A percentile compares a stretch with the other conserved stretches of the same genome.
Conservation (phyloP, 164 flowering plant species). For the Stephania cephalantha region DNA sequence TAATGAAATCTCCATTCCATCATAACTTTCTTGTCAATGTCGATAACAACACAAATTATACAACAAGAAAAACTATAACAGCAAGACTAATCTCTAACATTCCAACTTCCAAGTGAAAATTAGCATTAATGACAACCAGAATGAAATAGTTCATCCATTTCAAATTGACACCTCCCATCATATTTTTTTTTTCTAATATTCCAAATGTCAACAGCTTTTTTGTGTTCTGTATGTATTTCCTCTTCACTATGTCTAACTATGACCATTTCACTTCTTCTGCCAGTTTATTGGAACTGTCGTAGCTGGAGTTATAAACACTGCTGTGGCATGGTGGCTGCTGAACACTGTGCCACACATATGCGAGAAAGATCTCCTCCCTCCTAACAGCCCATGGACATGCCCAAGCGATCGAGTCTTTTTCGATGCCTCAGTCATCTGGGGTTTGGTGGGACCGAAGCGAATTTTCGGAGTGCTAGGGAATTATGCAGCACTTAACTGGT, state of each 20-base stretch:
- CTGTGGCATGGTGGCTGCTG: conserved; percentile 23
- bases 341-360: conserved; percentile 16
- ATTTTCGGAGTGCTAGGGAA: conserved; percentile 20
- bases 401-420: conserved; percentile 25
- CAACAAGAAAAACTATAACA: too few species aligned
- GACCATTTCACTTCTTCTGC: neutral
- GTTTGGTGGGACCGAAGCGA: conserved; percentile 23
- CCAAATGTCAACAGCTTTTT: neutral
- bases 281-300: conserved; percentile 24
- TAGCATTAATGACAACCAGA: neutral
- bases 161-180: neutral
- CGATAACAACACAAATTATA: too few species aligned
- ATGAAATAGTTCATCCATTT: neutral
- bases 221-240: neutral
- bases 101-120: neutral
- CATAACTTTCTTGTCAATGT: too few species aligned
- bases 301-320: conserved; percentile 19
- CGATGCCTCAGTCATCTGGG: conserved; percentile 22
- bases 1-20: too few species aligned
- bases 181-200: neutral
- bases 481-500: conserved; percentile 24
- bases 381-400: conserved; percentile 31
- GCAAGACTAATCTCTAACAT: too few species aligned
- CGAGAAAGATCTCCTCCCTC: conserved; percentile 13
- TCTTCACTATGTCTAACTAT: neutral